Evolutionary conservation across 2,329 filamentous ascomycete genomes (phyloP).

Genomic region (Neopestalotiopsis sp.): DNA sequence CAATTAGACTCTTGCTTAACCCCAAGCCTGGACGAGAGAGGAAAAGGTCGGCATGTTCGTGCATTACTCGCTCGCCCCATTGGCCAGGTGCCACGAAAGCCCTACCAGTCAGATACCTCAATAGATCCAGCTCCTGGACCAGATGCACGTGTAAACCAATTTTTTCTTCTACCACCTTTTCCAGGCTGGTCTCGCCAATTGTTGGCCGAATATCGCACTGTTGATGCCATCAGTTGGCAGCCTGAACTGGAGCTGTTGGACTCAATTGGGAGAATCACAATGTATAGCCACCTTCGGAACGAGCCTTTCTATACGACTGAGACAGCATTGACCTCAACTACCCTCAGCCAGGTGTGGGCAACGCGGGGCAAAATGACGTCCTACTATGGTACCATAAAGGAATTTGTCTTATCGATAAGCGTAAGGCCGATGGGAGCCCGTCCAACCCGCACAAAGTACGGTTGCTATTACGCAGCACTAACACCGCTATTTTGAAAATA

Average conservation of each 20-base stretch:
- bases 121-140: neutral
- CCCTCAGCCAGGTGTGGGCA: neutral
- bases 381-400: neutral
- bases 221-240: neutral
- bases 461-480: neutral
- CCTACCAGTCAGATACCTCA: conserved; percentile 8
- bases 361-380: neutral
- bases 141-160: neutral
- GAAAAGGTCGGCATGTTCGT: neutral
- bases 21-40: neutral
- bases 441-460: neutral
- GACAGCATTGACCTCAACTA: neutral
- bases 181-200: neutral
- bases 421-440: neutral
- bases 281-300: neutral
- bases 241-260: neutral
- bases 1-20: conserved; percentile 8
- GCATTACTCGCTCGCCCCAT: conserved; percentile 12
- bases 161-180: neutral
- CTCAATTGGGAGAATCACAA: neutral
- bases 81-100: conserved; percentile 14
- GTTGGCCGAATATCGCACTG: neutral
- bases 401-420: neutral
- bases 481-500: neutral
- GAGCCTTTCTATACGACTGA: too few species aligned